Evolutionary conservation across 768 basidiomycete genomes (phyloP), one percentile per base, ranked within the genome.

Genomic region (Hypsizygus marmoreus): DNA sequence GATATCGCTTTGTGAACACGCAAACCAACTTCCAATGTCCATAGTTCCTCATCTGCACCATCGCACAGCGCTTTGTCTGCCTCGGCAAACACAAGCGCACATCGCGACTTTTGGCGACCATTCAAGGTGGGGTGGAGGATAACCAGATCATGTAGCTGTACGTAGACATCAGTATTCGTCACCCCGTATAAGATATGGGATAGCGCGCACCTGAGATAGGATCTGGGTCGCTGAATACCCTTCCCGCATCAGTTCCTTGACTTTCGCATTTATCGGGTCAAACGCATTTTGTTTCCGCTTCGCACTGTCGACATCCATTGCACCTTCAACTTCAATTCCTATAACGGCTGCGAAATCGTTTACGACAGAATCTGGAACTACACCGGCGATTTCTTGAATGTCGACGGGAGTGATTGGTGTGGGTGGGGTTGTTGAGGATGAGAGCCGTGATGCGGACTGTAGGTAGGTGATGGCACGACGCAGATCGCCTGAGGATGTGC

Each of bases 401-500:
- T 94, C 92, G 12, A 62, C 61, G 6, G 86, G 67, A 3, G 84
- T 83, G 51, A 99, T 91, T 23, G 81, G 74, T 13, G 81, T 81
- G 0, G 90, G 88, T 1, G 89, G 86, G 29, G 62, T 67, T 9
- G 84, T 84, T 2, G 88, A 87, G 4, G 82, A 72, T 26, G 94
- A 86, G 25, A 99, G 75, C 19, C 97, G 82, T 30, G 91, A 86
- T 4, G 95, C 95, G 16, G 95, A 97, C 62, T 99, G 97, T 20
- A 99, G 78, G 65, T 95, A 97, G 16, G 97, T 99, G 63, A 99
- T 98, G 17, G 95, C 88, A 42, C 97, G 91, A 40, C 97, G 86
- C 43, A 99, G 81, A 68, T 99, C 97, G 31, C 97, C 97, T 35
- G 81, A 79, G 2, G 95, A 95, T 28, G 86, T 82, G 29, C 68